A percentile compares a stretch with the other conserved stretches of the same genome.
phyloP scores from a whole-genome alignment of 495 filamentous ascomycete species.

The Acidomyces sp. region DNA sequence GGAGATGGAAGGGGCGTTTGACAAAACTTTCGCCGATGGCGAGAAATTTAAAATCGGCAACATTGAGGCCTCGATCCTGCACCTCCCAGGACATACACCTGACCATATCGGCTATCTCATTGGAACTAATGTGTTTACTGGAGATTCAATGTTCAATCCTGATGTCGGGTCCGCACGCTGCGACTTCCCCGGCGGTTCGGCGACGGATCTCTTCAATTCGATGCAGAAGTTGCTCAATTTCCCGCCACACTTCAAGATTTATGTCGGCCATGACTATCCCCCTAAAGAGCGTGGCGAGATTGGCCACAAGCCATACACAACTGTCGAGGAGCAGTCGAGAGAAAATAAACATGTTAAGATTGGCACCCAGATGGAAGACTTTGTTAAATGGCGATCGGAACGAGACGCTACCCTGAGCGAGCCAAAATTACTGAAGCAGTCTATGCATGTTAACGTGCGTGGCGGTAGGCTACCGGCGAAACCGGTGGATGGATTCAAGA shows the following conservation, averaged over 20 bases:
- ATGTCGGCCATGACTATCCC: conserved; percentile 37
- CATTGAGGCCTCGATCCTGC: conserved; percentile 35
- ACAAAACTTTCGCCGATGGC: conserved; percentile 40
- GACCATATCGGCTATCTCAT: conserved; percentile 49
- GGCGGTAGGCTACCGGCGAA: conserved; percentile 32
- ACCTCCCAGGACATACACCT: conserved; percentile 49
- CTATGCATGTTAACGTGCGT: conserved; percentile 47
- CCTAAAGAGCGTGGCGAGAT: conserved; percentile 9
- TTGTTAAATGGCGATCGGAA: conserved; percentile 34
- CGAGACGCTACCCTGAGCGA: conserved; percentile 37
- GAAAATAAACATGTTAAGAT: conserved; percentile 42
- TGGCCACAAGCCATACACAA: conserved; percentile 31
- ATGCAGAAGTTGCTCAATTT: conserved; percentile 35
- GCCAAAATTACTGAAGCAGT: conserved; percentile 42
- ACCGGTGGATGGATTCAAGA: conserved; percentile 2
- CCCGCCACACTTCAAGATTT: conserved; percentile 30
- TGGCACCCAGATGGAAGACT: conserved; percentile 33
- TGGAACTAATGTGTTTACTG: conserved; percentile 48
- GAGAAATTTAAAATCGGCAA: conserved; percentile 39
- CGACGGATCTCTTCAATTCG: conserved; percentile 34
- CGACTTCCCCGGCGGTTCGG: conserved; percentile 47
- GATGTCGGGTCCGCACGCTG: conserved; percentile 48
- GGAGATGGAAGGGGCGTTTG: conserved; percentile 38
- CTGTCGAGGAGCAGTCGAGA: conserved; percentile 36
- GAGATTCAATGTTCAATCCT: conserved; percentile 47